Evolutionary conservation across 371 early-diverging fungal genomes (phyloP), one percentile per base, ranked within the genome.

Genomic region (Mucor saturninus): DNA sequence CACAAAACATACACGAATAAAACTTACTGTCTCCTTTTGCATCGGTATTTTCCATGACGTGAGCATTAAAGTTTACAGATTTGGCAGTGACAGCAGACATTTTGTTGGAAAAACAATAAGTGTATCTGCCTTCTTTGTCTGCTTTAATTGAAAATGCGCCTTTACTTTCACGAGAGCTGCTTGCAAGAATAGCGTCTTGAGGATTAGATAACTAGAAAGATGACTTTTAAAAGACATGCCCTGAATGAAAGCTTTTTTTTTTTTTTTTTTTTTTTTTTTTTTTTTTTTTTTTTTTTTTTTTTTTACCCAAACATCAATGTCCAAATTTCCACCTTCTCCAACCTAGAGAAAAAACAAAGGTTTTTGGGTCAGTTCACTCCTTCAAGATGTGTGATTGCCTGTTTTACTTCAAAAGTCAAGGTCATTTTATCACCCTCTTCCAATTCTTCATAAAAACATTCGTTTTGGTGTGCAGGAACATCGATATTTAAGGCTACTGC

Each of bases 41-140:
- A 28, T 59, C 38, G 28, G 67, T 59, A 26, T 70, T 73, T 38
- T 73, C 57, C 59, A 71, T 69, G 42, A 75, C 68, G 48, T 74
- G 69, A 8, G 76, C 77, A 65, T 84, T 83, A 64, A 88, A 88
- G 32, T 73, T 80, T 50, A 86, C 79, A 53, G 72, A 68, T 72
- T 86, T 86, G 52, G 77, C 84, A 29, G 82, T 72, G 31, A 77
- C 62, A 11, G 80, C 67, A 11, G 79, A 79, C 75, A 83, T 78
- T 54, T 72, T 68, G 72, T 93, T 93, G 63, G 80, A 81, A 76
- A 93, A 92, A 77, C 93, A 93, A 71, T 90, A 93, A n/a, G 79
- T 78, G 61, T 89, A 83, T 68, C 67, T 75, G 31, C 93, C 92
- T 28, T 67, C 76, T 9, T 30, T 11, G 26, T 80, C 72, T 14